Base-by-base conservation (phyloP, 169 alveolate genomes). In the Eimeria praecox region DNA sequence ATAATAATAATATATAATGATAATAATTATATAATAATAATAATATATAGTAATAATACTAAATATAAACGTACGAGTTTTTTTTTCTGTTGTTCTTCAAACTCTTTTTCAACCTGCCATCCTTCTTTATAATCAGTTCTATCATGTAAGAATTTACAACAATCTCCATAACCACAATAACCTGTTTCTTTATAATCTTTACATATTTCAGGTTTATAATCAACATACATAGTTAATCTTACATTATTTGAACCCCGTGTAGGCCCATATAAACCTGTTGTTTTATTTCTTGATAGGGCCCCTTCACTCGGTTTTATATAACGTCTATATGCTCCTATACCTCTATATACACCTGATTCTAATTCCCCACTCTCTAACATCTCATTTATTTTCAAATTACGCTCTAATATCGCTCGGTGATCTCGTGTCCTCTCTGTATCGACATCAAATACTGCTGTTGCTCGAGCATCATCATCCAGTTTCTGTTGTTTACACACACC, bases 111-210 rank as follows among this genome's bases (percentile, higher is more conserved):
- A 54, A 98, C 69, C 95, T 98, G 99, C 99, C 99, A 99, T 44
- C 99, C 99, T 44, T 98, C 94, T 88, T 99, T 99, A 96, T 99
- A 99, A 95, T 99, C 99, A 89, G 99, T 97, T 82, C 99, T 96
- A 97, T 99, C 99, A 97, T 99, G 99, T 69, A 99, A 97, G 96
- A 98, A 99, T 90, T 98, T 98, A 96, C 99, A 99, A 54, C 99
- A 98, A 85, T 99, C 95, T 66, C 99, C 99, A 96, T 98, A 99
- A 3, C 99, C 99, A 94, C 99, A 99, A 96, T 98, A 98, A 14
- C 99, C 99, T 22, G 99, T 99, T 92, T 99, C 99, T 95, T 98
- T 98, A 96, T 97, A 99, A 97, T 99, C 99, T 96, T 99, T 99
- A 96, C 99, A 99, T 44, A 99, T 95, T 86, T 99, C 99, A 14